phyloP scores from a whole-genome alignment of 305 asterid genomes.

The Caryopteris hybrid region DNA sequence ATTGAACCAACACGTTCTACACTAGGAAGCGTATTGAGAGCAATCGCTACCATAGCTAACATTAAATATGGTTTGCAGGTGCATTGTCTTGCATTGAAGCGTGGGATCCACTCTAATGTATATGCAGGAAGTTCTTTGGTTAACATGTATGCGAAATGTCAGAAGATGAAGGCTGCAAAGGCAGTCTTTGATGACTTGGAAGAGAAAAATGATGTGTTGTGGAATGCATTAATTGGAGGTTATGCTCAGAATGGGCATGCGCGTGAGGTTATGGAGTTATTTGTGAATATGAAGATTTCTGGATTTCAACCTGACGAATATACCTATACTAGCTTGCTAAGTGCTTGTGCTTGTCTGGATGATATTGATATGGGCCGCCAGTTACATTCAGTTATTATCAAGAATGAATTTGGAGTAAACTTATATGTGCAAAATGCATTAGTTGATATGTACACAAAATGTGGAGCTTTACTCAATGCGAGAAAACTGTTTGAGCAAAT shows the following conservation, averaged over 20 bases:
- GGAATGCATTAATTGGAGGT: constrained; percentile 88
- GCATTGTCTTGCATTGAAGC: constrained; percentile 71
- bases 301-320: constrained; percentile 67
- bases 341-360: constrained; percentile 72
- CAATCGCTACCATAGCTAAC: constrained; percentile 51
- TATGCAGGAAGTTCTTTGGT: constrained; percentile 84
- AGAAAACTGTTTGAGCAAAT: constrained; percentile 58
- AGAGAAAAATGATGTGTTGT: constrained; percentile 67
- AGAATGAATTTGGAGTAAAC: constrained; percentile 52
- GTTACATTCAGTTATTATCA: constrained; percentile 61
- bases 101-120: constrained; percentile 62
- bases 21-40: constrained; percentile 75
- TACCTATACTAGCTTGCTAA: constrained; percentile 77
- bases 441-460: constrained; percentile 90
- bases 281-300: constrained; percentile 42
- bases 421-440: constrained; percentile 81
- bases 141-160: constrained; percentile 84
- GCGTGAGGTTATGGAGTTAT: constrained; percentile 52
- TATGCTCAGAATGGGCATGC: constrained; percentile 70
- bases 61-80: constrained; percentile 64
- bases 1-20: constrained; percentile 73
- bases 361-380: constrained; percentile 49
- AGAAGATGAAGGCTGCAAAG: constrained; percentile 58
- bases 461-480: constrained; percentile 59
- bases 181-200: constrained; percentile 48